Percentiles rank a stretch among this genome's conserved stretches.
Evolutionary conservation across 805 yeast genomes (phyloP).

Genomic region (Millerago galiae): DNA sequence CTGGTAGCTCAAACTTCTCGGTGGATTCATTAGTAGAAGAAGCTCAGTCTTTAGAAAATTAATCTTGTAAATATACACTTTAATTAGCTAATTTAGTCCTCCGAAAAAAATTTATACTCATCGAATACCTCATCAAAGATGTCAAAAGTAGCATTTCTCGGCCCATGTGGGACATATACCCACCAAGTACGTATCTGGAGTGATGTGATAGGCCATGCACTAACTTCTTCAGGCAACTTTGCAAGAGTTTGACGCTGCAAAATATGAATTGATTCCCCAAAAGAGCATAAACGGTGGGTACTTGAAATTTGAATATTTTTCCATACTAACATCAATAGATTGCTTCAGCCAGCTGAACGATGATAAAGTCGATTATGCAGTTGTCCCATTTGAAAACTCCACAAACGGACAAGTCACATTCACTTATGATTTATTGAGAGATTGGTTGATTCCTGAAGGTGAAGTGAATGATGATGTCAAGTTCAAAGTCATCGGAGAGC

Average conservation of each 20-base stretch:
- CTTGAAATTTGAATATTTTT: background rate
- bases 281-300: constrained; percentile 12
- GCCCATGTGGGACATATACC: constrained; percentile 91
- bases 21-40: constrained; percentile 64
- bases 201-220: background rate
- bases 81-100: background rate
- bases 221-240: constrained; percentile 39
- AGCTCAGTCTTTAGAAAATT: constrained; percentile 61
- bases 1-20: constrained; percentile 59
- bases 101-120: background rate
- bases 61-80: background rate
- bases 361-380: constrained; percentile 53
- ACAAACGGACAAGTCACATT: constrained; percentile 90
- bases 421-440: constrained; percentile 76
- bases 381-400: constrained; percentile 90
- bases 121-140: background rate
- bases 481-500: constrained; percentile 64
- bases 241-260: constrained; percentile 40
- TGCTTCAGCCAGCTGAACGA: constrained; percentile 54
- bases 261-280: constrained; percentile 19
- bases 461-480: constrained; percentile 1
- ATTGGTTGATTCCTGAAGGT: constrained; percentile 39
- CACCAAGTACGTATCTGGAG: constrained; percentile 50
- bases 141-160: constrained; percentile 62
- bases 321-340: constrained; percentile 21